Evolutionary conservation across 1,284 basidiomycete species (phyloP).

Genomic region (Ceratobasidium sp.): DNA sequence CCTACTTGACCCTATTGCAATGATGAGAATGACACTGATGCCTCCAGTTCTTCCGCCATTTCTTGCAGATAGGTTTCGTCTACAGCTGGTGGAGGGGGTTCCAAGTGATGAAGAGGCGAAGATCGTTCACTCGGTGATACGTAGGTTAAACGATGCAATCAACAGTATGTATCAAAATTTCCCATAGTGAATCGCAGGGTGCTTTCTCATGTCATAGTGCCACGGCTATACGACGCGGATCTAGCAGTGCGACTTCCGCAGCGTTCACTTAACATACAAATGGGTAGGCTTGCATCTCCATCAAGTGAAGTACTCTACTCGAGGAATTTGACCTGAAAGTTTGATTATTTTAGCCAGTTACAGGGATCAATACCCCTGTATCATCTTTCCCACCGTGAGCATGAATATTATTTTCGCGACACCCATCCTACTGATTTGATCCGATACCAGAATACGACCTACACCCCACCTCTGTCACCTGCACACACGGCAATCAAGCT

Average conservation of each 20-base stretch:
- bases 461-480: conserved; percentile 17
- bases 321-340: not conserved
- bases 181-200: no score
- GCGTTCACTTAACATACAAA: conserved; percentile 26
- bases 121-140: conserved; percentile 11
- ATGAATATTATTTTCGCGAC: not conserved
- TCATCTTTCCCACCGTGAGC: conserved; percentile 4
- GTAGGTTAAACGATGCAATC: not conserved
- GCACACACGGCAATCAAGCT: not conserved
- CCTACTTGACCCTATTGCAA: not conserved
- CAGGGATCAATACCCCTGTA: not conserved
- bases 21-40: not conserved
- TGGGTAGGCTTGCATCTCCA: conserved; percentile 9
- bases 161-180: not conserved
- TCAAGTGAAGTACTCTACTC: not conserved
- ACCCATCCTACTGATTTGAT: not conserved
- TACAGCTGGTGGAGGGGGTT: not conserved
- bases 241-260: not conserved
- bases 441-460: not conserved
- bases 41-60: conserved; percentile 21
- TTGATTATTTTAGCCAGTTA: not conserved
- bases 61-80: not conserved
- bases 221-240: conserved; percentile 2
- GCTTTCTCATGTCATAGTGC: not conserved
- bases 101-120: conserved; percentile 24